Evolutionary conservation across 2,329 filamentous ascomycete genomes (phyloP).

Genomic region (Aspergillus calidoustus): DNA sequence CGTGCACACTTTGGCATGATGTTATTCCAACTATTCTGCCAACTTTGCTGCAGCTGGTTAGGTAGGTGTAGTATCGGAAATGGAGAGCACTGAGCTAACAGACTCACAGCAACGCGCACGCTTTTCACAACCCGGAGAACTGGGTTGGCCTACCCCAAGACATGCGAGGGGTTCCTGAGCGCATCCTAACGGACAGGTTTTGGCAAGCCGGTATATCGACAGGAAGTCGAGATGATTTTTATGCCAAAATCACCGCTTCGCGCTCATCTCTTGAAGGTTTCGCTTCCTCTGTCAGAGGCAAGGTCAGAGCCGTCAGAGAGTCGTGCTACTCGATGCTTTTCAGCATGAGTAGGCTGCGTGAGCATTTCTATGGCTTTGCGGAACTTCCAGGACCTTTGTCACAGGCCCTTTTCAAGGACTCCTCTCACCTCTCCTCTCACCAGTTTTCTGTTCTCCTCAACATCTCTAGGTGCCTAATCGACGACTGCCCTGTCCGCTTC

Average conservation of each 20-base stretch:
- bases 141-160: slow-evolving; percentile 79
- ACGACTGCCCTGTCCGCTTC: slow-evolving; percentile 83
- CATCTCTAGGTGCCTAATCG: slow-evolving; percentile 83
- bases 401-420: slow-evolving; percentile 80
- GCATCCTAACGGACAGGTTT: slow-evolving; percentile 90
- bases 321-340: slow-evolving; percentile 93
- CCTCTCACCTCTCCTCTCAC: slow-evolving; percentile 82
- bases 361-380: slow-evolving; percentile 86
- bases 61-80: slow-evolving; percentile 46
- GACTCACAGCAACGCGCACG: slow-evolving; percentile 74
- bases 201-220: slow-evolving; percentile 98
- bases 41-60: slow-evolving; percentile 81
- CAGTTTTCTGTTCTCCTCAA: slow-evolving; percentile 94
- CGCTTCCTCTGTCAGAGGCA: slow-evolving; percentile 87
- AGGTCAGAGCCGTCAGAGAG: slow-evolving; percentile 87
- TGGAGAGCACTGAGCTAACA: slow-evolving; percentile 18
- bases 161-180: slow-evolving; percentile 75
- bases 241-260: slow-evolving; percentile 85
- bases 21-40: slow-evolving; percentile 82
- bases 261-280: slow-evolving; percentile 90
- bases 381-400: slow-evolving; percentile 84
- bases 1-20: slow-evolving; percentile 82
- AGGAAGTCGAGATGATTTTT: slow-evolving; percentile 96
- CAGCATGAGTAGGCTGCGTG: slow-evolving; percentile 84
- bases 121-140: slow-evolving; percentile 83